Evolutionary conservation across 805 yeast genomes (phyloP).

Genomic region (Candida qinlingensis): DNA sequence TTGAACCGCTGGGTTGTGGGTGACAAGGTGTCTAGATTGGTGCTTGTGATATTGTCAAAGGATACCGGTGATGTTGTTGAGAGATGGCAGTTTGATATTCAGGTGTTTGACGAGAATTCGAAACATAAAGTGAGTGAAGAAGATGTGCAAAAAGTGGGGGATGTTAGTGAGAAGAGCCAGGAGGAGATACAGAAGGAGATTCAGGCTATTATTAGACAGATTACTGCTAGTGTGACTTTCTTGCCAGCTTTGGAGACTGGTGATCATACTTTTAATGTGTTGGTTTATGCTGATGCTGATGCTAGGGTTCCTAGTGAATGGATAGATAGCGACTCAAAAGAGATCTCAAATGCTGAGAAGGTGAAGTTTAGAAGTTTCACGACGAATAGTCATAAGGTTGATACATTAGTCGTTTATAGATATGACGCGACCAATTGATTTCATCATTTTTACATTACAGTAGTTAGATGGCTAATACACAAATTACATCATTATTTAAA

Average conservation of each 20-base stretch:
- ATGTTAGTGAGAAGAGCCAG: constrained; percentile 15
- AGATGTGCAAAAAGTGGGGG: too few relatives aligned
- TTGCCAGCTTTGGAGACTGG: constrained; percentile 67
- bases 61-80: constrained; percentile 67
- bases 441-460: not conserved
- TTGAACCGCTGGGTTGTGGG: constrained; percentile 69
- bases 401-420: constrained; percentile 56
- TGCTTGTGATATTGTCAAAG: constrained; percentile 68
- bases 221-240: constrained; percentile 82
- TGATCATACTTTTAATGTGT: constrained; percentile 72
- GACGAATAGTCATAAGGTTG: constrained; percentile 65
- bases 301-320: constrained; percentile 74
- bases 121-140: constrained; percentile 3
- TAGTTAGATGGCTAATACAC: too few relatives aligned
- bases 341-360: constrained; percentile 50
- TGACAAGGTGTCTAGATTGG: constrained; percentile 60
- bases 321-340: constrained; percentile 70
- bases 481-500: not conserved
- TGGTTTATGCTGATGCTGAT: constrained; percentile 72
- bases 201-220: constrained; percentile 82
- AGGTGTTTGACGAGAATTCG: constrained; percentile 29
- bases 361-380: constrained; percentile 66
- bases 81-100: constrained; percentile 79
- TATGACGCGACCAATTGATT: not conserved
- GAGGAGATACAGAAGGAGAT: constrained; percentile 65